These are phyloP conservation scores for Cnidoscolus chayamansa DNA, from an alignment of 441 rosid genomes.

Conservation along the genomic window DNA sequence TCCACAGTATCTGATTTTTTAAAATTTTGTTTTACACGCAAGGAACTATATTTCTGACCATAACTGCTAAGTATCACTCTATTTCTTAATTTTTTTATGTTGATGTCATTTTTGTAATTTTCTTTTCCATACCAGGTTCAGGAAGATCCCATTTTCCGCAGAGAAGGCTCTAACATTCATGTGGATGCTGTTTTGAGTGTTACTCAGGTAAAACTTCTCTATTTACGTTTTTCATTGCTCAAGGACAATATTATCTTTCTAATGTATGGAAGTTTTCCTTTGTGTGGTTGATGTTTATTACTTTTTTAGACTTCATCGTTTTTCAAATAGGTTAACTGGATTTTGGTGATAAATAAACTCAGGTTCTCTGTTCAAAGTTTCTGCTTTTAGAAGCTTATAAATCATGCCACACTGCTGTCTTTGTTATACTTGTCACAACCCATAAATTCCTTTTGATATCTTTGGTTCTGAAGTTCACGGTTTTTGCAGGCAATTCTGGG, in stretches of 20 bases:
- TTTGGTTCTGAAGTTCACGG: slow-evolving; percentile 8
- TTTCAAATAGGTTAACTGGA: neutral
- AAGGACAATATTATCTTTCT: neutral
- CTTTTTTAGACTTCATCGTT: neutral
- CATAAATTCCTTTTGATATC: neutral
- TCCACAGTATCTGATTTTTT: neutral
- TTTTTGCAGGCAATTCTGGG: slow-evolving; percentile 87
- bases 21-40: too few relatives aligned
- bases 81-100: neutral
- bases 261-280: neutral
- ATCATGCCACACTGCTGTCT: neutral
- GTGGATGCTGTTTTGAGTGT: slow-evolving; percentile 78
- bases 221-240: neutral
- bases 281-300: neutral
- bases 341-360: neutral
- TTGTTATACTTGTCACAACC: neutral
- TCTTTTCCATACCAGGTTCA: slow-evolving; percentile 49
- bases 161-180: slow-evolving; percentile 90
- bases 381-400: neutral
- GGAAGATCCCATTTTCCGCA: slow-evolving; percentile 94
- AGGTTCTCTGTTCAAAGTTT: neutral
- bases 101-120: neutral
- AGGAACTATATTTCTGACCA: neutral
- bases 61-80: neutral
- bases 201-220: slow-evolving; percentile 62